Percentiles rank a stretch among this genome's conserved stretches.
Conservation (phyloP, 2,329 filamentous ascomycete genomes). For the Cladosporium sp. region DNA sequence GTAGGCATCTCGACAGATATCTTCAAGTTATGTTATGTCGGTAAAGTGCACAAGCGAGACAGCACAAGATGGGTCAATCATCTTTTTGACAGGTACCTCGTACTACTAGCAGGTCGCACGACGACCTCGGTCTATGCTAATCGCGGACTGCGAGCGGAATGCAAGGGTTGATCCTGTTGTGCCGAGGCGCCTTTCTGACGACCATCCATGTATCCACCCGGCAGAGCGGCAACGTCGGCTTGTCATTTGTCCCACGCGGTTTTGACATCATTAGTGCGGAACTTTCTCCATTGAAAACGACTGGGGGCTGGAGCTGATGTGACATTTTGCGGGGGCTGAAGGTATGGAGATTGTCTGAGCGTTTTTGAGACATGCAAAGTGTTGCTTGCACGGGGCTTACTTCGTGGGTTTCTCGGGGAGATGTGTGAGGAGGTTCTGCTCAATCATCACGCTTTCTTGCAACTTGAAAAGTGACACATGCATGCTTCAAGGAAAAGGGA, state of each 20-base stretch:
- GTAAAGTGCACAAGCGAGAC: not conserved
- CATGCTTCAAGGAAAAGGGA: not conserved
- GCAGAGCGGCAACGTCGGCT: not conserved
- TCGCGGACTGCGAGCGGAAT: not conserved
- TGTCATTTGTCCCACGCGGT: not conserved
- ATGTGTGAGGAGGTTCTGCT: not conserved
- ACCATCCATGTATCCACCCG: not conserved
- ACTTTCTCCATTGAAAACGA: not conserved
- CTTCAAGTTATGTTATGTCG: not conserved
- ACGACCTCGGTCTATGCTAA: constrained; percentile 1
- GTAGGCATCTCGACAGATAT: constrained; percentile 63
- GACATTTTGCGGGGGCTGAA: not conserved
- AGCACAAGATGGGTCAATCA: not conserved
- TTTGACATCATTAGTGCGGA: not conserved
- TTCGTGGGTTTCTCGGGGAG: too few species aligned
- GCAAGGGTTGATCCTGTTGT: not conserved
- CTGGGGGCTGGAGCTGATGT: too few species aligned
- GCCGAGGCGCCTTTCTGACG: not conserved
- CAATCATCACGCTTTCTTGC: not conserved
- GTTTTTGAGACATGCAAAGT: not conserved
- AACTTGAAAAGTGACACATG: not conserved
- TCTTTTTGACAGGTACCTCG: not conserved
- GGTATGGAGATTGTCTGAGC: not conserved
- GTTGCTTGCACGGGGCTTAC: too few species aligned
- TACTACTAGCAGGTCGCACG: too few species aligned